Evolutionary conservation across 257 asterid genomes (phyloP).

Genomic region (Gentiana straminea): DNA sequence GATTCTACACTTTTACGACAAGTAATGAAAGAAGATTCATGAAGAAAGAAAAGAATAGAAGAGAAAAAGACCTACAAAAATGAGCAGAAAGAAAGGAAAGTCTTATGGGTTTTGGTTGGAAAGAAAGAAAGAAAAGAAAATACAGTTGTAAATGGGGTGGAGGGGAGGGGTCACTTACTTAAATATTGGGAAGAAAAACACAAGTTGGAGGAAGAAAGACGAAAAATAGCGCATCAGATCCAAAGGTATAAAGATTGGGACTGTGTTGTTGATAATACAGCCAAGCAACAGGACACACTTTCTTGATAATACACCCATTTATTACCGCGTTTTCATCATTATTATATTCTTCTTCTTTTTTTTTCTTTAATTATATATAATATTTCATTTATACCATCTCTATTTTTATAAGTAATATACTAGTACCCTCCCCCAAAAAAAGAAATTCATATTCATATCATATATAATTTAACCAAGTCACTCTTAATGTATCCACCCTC

Average conservation of each 20-base stretch:
- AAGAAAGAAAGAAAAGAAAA: background rate
- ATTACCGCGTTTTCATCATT: too few relatives aligned
- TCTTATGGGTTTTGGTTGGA: background rate
- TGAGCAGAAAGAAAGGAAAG: background rate
- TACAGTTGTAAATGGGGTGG: background rate
- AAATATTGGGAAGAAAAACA: background rate
- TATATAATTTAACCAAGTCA: too few relatives aligned
- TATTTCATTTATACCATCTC: too few relatives aligned
- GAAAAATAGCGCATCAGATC: conserved; percentile 5
- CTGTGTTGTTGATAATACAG: background rate
- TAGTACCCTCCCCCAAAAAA: too few relatives aligned
- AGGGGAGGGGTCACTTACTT: background rate
- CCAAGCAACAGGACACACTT: too few relatives aligned
- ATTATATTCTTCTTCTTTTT: too few relatives aligned
- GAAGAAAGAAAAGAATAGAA: too few relatives aligned
- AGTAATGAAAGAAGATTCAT: background rate
- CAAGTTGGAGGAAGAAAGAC: background rate
- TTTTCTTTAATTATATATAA: too few relatives aligned
- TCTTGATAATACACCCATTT: too few relatives aligned
- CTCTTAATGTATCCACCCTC: too few relatives aligned
- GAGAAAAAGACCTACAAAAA: conserved; percentile 7
- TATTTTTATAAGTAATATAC: too few relatives aligned
- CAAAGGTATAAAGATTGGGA: conserved; percentile 5
- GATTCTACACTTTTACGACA: background rate
- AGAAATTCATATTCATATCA: too few relatives aligned